phyloP scores from a whole-genome alignment of 1,284 basidiomycete genomes.

The Moniliella sp. region DNA sequence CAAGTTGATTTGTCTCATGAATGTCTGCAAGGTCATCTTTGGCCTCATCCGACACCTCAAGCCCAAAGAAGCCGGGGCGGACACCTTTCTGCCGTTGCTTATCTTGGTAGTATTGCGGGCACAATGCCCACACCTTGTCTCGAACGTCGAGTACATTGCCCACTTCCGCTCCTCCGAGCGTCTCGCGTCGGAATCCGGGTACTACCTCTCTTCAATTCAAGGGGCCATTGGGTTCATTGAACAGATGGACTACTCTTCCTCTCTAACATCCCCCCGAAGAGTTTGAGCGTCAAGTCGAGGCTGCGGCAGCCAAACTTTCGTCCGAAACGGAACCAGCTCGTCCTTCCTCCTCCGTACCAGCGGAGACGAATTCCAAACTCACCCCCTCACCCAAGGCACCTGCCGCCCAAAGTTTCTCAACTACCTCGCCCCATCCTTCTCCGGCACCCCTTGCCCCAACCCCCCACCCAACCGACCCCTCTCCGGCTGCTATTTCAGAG shows the following conservation, averaged over 20 bases:
- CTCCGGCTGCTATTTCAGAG: neutral
- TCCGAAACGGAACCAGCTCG: no score
- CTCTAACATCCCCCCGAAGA: constrained; percentile 69
- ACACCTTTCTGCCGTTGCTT: constrained; percentile 77
- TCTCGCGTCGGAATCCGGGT: constrained; percentile 79
- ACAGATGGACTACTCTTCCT: constrained; percentile 85
- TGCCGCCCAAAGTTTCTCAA: no score
- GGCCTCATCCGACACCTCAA: constrained; percentile 31
- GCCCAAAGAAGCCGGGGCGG: constrained; percentile 37
- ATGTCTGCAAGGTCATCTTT: constrained; percentile 97
- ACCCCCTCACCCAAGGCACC: no score
- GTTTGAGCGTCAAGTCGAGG: constrained; percentile 48
- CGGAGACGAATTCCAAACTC: no score
- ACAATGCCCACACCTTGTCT: constrained; percentile 74
- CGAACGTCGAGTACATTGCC: constrained; percentile 81
- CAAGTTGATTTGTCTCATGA: constrained; percentile 89
- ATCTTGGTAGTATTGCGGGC: constrained; percentile 82
- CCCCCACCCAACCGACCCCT: neutral
- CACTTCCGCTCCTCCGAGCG: constrained; percentile 74
- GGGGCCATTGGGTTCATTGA: constrained; percentile 78
- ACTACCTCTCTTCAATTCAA: constrained; percentile 53
- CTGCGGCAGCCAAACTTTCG: no score
- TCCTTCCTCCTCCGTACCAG: neutral
- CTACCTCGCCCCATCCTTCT: no score
- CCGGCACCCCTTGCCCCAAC: no score